Evolutionary conservation across 306 rosid species (phyloP).

Genomic region (Glycine soja): DNA sequence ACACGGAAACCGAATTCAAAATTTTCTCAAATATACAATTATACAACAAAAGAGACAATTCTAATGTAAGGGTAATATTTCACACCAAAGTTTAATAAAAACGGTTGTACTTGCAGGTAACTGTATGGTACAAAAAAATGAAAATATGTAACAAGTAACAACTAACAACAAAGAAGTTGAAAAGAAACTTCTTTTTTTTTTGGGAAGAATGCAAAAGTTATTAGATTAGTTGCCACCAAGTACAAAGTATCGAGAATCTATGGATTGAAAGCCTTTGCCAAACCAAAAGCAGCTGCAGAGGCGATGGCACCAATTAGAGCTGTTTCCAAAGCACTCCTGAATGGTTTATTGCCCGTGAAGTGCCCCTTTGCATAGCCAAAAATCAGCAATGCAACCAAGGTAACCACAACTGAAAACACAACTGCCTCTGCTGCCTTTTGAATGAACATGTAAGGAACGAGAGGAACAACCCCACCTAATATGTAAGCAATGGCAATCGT

Average conservation of each 20-base stretch:
- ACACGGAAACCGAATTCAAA: no score
- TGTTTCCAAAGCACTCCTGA: constrained; percentile 82
- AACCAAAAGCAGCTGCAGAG: constrained; percentile 80
- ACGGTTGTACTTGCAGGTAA: not conserved
- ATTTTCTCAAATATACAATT: not conserved
- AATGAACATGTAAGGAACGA: constrained; percentile 77
- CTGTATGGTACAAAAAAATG: not conserved
- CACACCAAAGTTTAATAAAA: not conserved
- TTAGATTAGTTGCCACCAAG: not conserved
- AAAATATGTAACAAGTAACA: not conserved
- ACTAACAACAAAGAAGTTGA: not conserved
- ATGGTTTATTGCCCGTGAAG: constrained; percentile 80
- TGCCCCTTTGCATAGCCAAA: constrained; percentile 89
- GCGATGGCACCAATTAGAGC: constrained; percentile 85
- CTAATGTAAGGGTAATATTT: not conserved
- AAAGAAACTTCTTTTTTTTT: not conserved
- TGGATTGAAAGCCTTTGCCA: constrained; percentile 77
- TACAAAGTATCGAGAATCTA: constrained; percentile 41
- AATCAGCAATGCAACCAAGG: constrained; percentile 71
- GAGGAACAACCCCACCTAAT: constrained; percentile 81
- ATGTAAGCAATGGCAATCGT: constrained; percentile 87
- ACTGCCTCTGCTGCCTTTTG: constrained; percentile 70
- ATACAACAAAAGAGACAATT: not conserved
- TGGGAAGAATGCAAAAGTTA: not conserved
- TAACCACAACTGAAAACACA: constrained; percentile 61